Base-by-base conservation (phyloP, 345 rosid genomes). In the Angophora floribunda region DNA sequence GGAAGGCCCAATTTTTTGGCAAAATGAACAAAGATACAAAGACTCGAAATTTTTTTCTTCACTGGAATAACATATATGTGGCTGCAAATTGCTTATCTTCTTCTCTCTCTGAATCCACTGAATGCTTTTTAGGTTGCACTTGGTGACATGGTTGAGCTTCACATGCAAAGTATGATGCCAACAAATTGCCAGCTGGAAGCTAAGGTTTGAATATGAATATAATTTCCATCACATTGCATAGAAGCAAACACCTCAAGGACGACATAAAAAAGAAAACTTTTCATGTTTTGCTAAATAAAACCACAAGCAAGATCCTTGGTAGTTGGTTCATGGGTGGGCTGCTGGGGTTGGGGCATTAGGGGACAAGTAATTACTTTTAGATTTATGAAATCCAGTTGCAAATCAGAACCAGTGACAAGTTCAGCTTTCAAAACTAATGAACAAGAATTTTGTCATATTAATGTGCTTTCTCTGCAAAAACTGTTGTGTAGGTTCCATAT, bases 81-180 rank as follows among this genome's bases (percentile, higher is more conserved):
- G 84, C 84, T 75, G 84, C 84, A 75, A 41, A 75, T 41, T n/a
- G 55, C 24, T 44, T 86, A 24, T 51, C 86, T 51, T 85, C 87
- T 52, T 6, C 88, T 78, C 51, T 22, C 45, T 70, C 16, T 75
- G 49, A 75, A 10, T 75, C 49, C 24, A 59, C 51, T 55, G 52
- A 87, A 86, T 86, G 53, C 51, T 85, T 44, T 53, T 75, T 85
- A 97, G 99, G 99, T 97, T 92, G 99, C 99, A 30, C 94, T 97
- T 53, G 99, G 99, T 16, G 97, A 94, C 92, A 94, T 96, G 97
- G 95, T 87, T 75, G 99, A 97, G 90, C 98, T 95, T 89, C 89
- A 24, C 1, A 82, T 61, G 94, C 95, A 24, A 92, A 97, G 63
- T 92, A 93, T 89, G 92, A 96, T 87, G 98, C 99, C 50, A 91